Percentiles rank a stretch among this genome's conserved stretches.
Conservation (phyloP, 306 rosid species). For the Quercus wislizeni region DNA sequence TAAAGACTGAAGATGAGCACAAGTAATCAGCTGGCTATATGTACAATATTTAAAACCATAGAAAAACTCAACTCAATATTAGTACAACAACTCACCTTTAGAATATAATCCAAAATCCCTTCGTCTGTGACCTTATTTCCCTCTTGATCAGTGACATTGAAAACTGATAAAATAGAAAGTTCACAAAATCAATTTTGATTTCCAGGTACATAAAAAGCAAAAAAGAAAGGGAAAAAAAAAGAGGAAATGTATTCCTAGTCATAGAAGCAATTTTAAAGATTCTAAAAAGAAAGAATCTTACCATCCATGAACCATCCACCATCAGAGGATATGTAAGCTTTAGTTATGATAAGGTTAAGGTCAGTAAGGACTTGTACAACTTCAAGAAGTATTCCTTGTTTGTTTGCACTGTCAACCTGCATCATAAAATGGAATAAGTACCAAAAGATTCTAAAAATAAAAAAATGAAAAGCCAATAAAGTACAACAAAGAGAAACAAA, state of each 20-base stretch:
- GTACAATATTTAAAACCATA: constrained; percentile 2
- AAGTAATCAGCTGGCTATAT: background rate
- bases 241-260: background rate
- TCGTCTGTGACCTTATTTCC: constrained; percentile 88
- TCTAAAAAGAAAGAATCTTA: constrained; percentile 23
- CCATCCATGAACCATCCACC: constrained; percentile 99
- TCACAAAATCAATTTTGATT: background rate
- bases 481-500: background rate
- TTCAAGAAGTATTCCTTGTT: constrained; percentile 86
- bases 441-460: background rate
- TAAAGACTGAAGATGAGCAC: constrained; percentile 56
- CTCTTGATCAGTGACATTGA: constrained; percentile 88
- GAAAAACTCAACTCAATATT: constrained; percentile 8
- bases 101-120: constrained; percentile 71
- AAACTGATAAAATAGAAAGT: constrained; percentile 48
- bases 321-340: constrained; percentile 94
- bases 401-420: constrained; percentile 88
- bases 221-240: too few species aligned
- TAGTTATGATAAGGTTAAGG: constrained; percentile 69
- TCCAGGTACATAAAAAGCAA: background rate
- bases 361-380: constrained; percentile 92
- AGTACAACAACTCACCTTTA: constrained; percentile 45
- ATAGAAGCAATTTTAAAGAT: background rate
- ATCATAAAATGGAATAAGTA: constrained; percentile 8
- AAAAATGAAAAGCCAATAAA: constrained; percentile 9